Conservation (phyloP, 2,329 filamentous ascomycete genomes). For the Colletotrichum theobromicola region DNA sequence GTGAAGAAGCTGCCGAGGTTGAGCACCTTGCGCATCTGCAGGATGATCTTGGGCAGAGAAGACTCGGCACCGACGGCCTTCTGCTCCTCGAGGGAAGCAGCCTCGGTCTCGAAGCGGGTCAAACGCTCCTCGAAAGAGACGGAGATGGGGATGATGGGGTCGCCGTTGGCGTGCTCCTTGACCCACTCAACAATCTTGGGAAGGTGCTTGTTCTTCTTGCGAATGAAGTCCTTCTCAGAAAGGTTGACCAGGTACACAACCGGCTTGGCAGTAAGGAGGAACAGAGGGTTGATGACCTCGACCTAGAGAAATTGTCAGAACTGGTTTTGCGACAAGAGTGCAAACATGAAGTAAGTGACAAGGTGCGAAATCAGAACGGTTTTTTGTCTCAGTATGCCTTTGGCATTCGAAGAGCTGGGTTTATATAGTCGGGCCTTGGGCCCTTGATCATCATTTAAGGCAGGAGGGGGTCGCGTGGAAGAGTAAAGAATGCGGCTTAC, state of each 20-base stretch:
- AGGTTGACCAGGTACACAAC: conserved; percentile 97
- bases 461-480: conserved; percentile 27
- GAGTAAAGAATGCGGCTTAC: conserved; percentile 61
- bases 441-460: conserved; percentile 96
- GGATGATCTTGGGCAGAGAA: conserved; percentile 87
- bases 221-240: conserved; percentile 94
- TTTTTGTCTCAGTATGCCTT: conserved; percentile 86
- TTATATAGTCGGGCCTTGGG: conserved; percentile 85
- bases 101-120: conserved; percentile 79
- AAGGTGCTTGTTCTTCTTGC: conserved; percentile 99
- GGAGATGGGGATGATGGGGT: conserved; percentile 92
- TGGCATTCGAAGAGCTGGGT: conserved; percentile 99
- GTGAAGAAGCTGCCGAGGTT: conserved; percentile 98
- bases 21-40: conserved; percentile 90
- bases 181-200: conserved; percentile 94
- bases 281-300: conserved; percentile 95
- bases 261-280: conserved; percentile 94
- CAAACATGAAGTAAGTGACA: conserved; percentile 23
- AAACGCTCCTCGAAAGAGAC: conserved; percentile 93
- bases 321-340: conserved; percentile 20
- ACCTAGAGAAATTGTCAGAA: conserved; percentile 64
- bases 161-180: conserved; percentile 85
- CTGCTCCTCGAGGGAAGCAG: conserved; percentile 80
- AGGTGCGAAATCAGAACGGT: conserved; percentile 14
- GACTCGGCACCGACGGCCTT: conserved; percentile 89